Evolutionary conservation across 257 asterid species (phyloP), one percentile per base, ranked within the genome.

Genomic region (Cruciata laevipes): DNA sequence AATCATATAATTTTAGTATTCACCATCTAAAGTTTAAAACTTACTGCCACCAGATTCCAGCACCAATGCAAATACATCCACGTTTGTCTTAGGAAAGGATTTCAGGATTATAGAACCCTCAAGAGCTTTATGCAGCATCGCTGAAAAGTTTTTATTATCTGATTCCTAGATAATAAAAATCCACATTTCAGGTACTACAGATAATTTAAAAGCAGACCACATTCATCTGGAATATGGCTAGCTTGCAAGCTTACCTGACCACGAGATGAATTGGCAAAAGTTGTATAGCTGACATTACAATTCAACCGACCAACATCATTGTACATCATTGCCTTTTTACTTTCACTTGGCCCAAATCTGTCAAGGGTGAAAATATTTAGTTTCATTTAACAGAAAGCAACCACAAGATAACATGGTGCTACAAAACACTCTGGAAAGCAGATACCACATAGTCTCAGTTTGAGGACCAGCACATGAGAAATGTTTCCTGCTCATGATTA

Each of bases 31-130:
- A 68, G 31, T 27, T 47, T 56, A 51, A n/a, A 69, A 89, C 98
- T 83, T 80, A 92, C 99, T 82, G 77, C 99, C 99, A 68, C 97
- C 96, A 72, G 99, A 90, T 83, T 94, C 99, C 91, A 94, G 77
- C 58, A 94, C 97, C 85, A 94, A 81, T 75, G 97, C 97, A 80
- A 94, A 90, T 66, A 94, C 97, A 84, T 94, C 99, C 61, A 94
- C 97, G 38, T 95, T 88, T 3, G 97, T 94, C 83, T 94, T 94
- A 52, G 99, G 99, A 77, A 94, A 94, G 53, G 96, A 88, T 61
- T 88, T 82, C 71, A 94, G 84, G 66, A 94, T 84, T 74, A 94
- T 88, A 72, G 95, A 88, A 73, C 96, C 99, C 76, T 90, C 96
- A 70, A 94, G 79, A 76, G 99, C 91, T 83, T 84, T 94, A 80